Base-by-base conservation (phyloP, 441 rosid species). In the Gossypium davidsonii region DNA sequence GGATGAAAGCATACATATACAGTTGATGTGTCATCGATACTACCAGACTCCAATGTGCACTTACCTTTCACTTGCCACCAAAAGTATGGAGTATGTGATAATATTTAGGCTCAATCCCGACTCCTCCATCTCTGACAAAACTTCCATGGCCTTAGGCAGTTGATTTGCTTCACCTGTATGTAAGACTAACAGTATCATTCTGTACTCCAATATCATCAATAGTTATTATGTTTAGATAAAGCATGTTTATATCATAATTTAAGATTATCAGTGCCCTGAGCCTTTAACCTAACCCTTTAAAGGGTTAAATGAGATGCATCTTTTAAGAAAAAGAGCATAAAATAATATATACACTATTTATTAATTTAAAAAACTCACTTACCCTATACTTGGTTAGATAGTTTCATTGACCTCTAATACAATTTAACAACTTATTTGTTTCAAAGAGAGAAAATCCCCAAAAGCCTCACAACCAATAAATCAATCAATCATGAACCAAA, bases 31-130 rank as follows among this genome's bases (percentile, higher is more conserved):
- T 12, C 17, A 57, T 37, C 8, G 21, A 57, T 67, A 48, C 59
- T 48, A 76, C 64, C 37, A 17, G 9, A 78, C 4, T 37, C 57
- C 8, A 48, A 57, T 46, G 58, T 52, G 37, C 56, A 72, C 79
- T 70, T 83, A 90, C 98, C 82, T 91, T 77, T 94, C 94, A 78
- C 97, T 84, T 70, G 94, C 97, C 78, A 87, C 92, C 71, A 85
- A 70, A 77, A 94, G 95, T 72, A 89, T 76, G 2, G 97, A 89
- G 85, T 94, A 94, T 53, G 98, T 92, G 68, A 94, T 77, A 73
- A 81, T 83, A 77, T 92, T 88, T 78, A 94, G 92, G 71, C 74
- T 49, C 79, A 94, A 75, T 21, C 88, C 86, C 65, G 84, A 75
- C 37, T 78, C 73, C 79, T 86, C 86, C 85, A 94, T 92, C 78